Base-by-base conservation (phyloP, 108 stramenopile genomes). In the Seminavis robusta region DNA sequence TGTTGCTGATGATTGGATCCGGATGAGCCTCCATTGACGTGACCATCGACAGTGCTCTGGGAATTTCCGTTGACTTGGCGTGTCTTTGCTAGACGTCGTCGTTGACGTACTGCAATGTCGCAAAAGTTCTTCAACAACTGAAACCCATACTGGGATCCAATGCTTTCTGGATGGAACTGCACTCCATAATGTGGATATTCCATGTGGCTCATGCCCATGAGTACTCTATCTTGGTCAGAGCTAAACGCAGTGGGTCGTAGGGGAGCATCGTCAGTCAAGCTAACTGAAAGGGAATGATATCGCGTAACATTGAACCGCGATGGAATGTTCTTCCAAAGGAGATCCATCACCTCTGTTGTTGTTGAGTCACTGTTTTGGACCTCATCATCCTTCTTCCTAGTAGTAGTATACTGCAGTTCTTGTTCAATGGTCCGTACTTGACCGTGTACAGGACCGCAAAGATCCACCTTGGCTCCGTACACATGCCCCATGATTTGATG, bases 111-210 rank as follows among this genome's bases (percentile, higher is more conserved):
- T 2, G 48, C 58, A 32, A 75, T 48, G 8, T 51, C 59, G 66
- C 73, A 84, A 77, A 87, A 92, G 42, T 88, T 85, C 33, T 65
- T 19, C 41, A 92, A 30, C 0, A 88, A 32, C 20, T 50, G 52
- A 42, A 71, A 59, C 3, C 90, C 90, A 63, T 69, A 56, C 16
- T 76, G 72, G 11, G 96, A 92, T 20, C 94, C 91, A 50, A 97
- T 87, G 23, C 75, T 79, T 84, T 97, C 96, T 10, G 96, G 96
- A 63, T 97, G 96, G 67, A 97, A 97, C 56, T 97, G 96, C 25
- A 97, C 88, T 31, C 96, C 96, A 74, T 84, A 93, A 49, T 95
- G 94, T 25, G 94, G 96, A 65, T 73, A 50, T 1, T 37, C 33
- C 17, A 43, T 57, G 70, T 94, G 94, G 28, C 75, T 63, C 41